Conservation (phyloP, 1,284 basidiomycete genomes). For the Naganishia albida region DNA sequence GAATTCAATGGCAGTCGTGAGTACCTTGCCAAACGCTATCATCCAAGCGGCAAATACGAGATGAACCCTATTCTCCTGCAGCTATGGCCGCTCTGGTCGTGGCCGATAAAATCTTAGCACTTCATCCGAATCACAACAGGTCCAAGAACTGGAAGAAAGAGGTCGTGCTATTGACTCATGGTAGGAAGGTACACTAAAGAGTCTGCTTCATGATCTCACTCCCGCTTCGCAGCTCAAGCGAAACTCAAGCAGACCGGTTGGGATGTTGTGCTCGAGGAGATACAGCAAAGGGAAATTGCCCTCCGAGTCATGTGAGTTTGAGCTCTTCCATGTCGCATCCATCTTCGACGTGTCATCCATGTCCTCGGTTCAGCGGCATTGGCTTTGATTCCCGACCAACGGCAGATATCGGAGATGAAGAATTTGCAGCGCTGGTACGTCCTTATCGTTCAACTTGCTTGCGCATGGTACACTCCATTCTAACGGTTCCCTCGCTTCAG, state of each 20-base stretch:
- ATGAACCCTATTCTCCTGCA: slow-evolving; percentile 48
- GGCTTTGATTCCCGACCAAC: slow-evolving; percentile 79
- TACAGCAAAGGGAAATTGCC: slow-evolving; percentile 64
- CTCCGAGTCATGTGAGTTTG: slow-evolving; percentile 60
- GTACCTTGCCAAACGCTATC: slow-evolving; percentile 18
- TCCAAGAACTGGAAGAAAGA: slow-evolving; percentile 78
- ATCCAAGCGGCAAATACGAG: slow-evolving; percentile 6
- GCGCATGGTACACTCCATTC: neutral
- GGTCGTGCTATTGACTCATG: slow-evolving; percentile 77
- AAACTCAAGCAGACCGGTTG: slow-evolving; percentile 60
- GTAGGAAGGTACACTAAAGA: slow-evolving; percentile 53
- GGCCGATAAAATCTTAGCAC: slow-evolving; percentile 66
- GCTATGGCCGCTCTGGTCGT: slow-evolving; percentile 86
- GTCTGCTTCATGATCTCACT: neutral
- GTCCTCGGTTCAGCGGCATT: slow-evolving; percentile 57
- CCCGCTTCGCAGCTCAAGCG: slow-evolving; percentile 42
- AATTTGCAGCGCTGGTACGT: slow-evolving; percentile 69
- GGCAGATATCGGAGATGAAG: slow-evolving; percentile 60
- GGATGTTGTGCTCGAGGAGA: slow-evolving; percentile 65
- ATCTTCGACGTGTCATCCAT: neutral
- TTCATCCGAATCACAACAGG: slow-evolving; percentile 60
- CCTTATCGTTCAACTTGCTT: neutral
- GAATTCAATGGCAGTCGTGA: slow-evolving; percentile 49
- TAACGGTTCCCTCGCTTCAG: slow-evolving; percentile 53
- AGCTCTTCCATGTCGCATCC: neutral